Evolutionary conservation across 108 stramenopile species (phyloP), one percentile per base, ranked within the genome.

Genomic region (Nitzschia sp.): DNA sequence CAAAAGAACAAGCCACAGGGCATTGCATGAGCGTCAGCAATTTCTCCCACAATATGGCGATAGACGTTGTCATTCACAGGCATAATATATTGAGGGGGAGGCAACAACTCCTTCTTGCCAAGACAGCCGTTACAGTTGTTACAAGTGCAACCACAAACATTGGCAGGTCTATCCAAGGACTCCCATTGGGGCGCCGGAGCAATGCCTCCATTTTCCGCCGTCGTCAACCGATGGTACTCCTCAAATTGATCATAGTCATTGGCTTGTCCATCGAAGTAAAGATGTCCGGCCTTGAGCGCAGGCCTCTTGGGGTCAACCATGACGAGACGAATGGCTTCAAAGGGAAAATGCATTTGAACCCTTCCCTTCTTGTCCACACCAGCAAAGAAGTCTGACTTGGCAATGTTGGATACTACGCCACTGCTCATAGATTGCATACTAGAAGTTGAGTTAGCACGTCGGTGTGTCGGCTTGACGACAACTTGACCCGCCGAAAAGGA

Each of bases 1-100:
- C 91, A 92, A 68, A 86, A 92, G 76, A 85, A 92, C 15, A 86
- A 68, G n/a, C 87, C 88, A 72, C 88, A 92, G 3, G 91, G 91
- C 82, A 83, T 84, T 10, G n/a, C 51, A 39, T 73, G 75, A 22
- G 81, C 75, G 40, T 74, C 71, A 19, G 84, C 64, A 29, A 92
- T 78, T 66, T 92, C 91, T 62, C 82, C 82, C 59, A 92, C 59
- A 57, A 93, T 80, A 24, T 80, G 73, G 55, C 70, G 70, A 71
- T 88, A 93, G 7, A 93, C 73, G 60, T 86, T 84, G 51, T 80
- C 69, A 8, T 79, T 71, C 0, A 89, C 87, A 12, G 78, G 66
- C 70, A 90, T 62, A 20, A 84, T 79, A 41, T 83, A 92, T 10
- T 73, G 70, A 7, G 63, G 63, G 0, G 75, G 78, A 20, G 87